Evolutionary conservation across 805 yeast genomes (phyloP), one percentile per base, ranked within the genome.

Genomic region (Monosporozyma aerobia): DNA sequence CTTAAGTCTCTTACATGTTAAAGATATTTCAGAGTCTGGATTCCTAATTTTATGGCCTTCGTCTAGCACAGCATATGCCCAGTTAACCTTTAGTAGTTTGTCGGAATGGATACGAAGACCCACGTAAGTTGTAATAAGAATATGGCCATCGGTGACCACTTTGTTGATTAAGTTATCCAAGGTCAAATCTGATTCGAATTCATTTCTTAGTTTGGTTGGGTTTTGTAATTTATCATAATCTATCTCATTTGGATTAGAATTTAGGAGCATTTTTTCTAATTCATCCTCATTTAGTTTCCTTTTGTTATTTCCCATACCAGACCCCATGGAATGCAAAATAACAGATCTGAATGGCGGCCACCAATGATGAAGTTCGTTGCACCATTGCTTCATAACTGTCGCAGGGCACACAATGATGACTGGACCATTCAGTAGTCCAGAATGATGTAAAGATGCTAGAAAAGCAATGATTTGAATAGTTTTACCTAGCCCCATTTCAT

Each of bases 401-500:
- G 98, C 98, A 0, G 99, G 99, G 58, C 97, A 95, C 0, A 94
- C 97, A 44, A 94, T 76, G 37, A 94, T 63, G 0, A 87, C 85
- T 0, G 99, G 99, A 40, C 83, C 85, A 33, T 80, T 77, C 1
- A 92, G 71, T 53, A 79, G 71, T 0, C 85, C 82, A 16, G 95
- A 85, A 65, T 90, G 87, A 62, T 90, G 96, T 41, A 94, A 73
- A 0, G 96, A 94, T 0, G 98, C 97, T 8, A 94, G 63, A 66
- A 92, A 94, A 1, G 97, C 82, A 45, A 90, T 89, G 8, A 94
- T 79, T 64, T 94, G 98, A 49, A 94, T 85, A 0, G 99, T 94
- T 63, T 94, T 94, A 2, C 99, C 99, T 16, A 94, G 70, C 0
- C 99, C 99, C 99, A 94, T 94, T 67, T 94, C 99, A 69, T 94